Evolutionary conservation across 257 asterid species (phyloP).

Genomic region (Solanum paucissectum): DNA sequence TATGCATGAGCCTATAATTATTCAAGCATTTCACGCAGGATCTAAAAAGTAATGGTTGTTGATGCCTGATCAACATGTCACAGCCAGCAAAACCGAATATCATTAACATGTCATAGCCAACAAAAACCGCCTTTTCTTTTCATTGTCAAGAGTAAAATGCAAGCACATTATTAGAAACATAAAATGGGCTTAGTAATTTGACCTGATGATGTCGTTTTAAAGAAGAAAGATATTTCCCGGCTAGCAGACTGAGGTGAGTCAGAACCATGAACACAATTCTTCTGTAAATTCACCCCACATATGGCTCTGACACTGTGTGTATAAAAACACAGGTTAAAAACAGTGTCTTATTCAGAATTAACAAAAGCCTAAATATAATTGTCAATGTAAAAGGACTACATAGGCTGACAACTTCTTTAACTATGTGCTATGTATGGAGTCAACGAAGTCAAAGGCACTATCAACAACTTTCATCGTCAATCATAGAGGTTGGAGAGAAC

Average conservation of each 20-base stretch:
- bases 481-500: neutral
- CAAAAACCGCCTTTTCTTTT: neutral
- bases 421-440: neutral
- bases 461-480: neutral
- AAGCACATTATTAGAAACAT: neutral
- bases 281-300: constrained; percentile 51
- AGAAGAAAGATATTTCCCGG: constrained; percentile 65
- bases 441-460: neutral
- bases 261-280: constrained; percentile 85
- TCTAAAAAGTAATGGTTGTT: neutral
- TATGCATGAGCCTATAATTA: neutral
- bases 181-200: neutral
- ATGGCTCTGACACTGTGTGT: constrained; percentile 64
- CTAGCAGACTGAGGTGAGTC: constrained; percentile 71
- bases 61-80: neutral
- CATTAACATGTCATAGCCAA: neutral
- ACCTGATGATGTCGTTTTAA: constrained; percentile 48
- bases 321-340: neutral
- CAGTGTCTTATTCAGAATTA: neutral
- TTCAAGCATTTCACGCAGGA: neutral
- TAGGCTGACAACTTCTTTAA: neutral
- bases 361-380: neutral
- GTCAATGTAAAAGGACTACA: neutral
- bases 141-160: neutral
- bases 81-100: neutral